These are phyloP conservation scores for Coemansia sp. DNA, from an alignment of 192 early-diverging fungal species.

Conservation along the genomic window DNA sequence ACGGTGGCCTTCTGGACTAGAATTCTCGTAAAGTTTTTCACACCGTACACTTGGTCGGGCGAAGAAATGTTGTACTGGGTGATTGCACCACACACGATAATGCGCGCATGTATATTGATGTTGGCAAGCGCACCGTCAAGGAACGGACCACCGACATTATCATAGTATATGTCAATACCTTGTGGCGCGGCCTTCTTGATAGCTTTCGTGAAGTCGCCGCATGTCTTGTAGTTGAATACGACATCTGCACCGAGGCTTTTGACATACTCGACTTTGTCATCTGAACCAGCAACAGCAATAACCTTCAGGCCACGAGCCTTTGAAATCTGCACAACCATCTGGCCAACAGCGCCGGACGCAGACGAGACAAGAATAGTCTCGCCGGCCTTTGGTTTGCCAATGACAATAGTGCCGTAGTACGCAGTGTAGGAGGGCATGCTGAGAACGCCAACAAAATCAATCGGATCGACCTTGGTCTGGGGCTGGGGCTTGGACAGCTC, in stretches of 20 bases:
- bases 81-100: conserved; percentile 76
- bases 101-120: conserved; percentile 66
- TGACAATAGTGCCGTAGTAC: conserved; percentile 60
- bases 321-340: conserved; percentile 76
- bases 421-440: conserved; percentile 83
- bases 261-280: conserved; percentile 79
- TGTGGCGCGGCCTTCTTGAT: conserved; percentile 67
- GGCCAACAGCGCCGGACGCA: conserved; percentile 75
- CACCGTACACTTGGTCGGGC: conserved; percentile 49
- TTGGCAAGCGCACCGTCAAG: conserved; percentile 68
- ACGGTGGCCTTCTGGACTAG: conserved; percentile 61
- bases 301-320: conserved; percentile 72
- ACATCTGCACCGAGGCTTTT: conserved; percentile 71
- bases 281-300: conserved; percentile 77
- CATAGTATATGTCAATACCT: conserved; percentile 88
- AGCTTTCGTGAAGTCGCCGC: conserved; percentile 41
- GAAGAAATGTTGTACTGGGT: conserved; percentile 62
- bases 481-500: conserved; percentile 46
- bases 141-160: conserved; percentile 76
- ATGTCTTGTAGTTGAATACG: conserved; percentile 92
- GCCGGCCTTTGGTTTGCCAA: conserved; percentile 74
- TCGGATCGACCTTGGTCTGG: conserved; percentile 7
- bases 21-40: conserved; percentile 61
- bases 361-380: conserved; percentile 81
- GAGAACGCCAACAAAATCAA: conserved; percentile 53